Percentiles rank a stretch among this genome's conserved stretches.
Evolutionary conservation across 106 monocot genomes (phyloP).

Genomic region (Dendrobium catenatum): DNA sequence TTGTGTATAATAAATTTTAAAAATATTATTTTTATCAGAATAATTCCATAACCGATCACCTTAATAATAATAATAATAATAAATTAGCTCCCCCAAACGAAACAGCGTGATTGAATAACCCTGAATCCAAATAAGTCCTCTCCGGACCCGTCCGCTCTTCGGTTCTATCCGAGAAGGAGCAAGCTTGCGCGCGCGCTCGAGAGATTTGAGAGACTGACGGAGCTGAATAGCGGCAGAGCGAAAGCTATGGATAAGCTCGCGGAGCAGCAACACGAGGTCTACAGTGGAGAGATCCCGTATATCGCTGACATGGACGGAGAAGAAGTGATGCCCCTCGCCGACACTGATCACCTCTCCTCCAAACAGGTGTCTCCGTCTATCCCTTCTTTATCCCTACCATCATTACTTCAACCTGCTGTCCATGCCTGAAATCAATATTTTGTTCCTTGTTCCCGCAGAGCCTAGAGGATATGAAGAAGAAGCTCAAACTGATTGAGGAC

Average conservation of each 20-base stretch:
- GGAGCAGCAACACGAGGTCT: constrained; percentile 77
- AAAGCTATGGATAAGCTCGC: neutral
- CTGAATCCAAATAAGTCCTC: too few relatives aligned
- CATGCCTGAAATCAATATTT: neutral
- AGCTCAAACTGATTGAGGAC: constrained; percentile 78
- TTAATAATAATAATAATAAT: too few relatives aligned
- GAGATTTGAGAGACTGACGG: neutral
- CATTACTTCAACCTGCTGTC: neutral
- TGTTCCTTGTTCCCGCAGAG: constrained; percentile 26
- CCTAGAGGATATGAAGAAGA: constrained; percentile 87
- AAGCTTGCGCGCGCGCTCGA: neutral
- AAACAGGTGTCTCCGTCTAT: constrained; percentile 28
- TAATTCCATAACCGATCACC: too few relatives aligned
- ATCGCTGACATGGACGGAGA: constrained; percentile 67
- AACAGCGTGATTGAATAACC: too few relatives aligned
- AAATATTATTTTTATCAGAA: too few relatives aligned
- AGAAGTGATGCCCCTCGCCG: constrained; percentile 21
- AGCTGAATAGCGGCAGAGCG: constrained; percentile 7
- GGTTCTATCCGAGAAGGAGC: too few relatives aligned
- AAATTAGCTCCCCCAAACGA: too few relatives aligned
- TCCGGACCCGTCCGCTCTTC: too few relatives aligned
- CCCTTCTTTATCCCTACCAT: neutral
- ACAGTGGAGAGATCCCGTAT: constrained; percentile 75
- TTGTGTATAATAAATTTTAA: too few relatives aligned
- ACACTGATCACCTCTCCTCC: constrained; percentile 28